phyloP scores from a whole-genome alignment of 108 stramenopile species.

The Nitzschia inconspicua region DNA sequence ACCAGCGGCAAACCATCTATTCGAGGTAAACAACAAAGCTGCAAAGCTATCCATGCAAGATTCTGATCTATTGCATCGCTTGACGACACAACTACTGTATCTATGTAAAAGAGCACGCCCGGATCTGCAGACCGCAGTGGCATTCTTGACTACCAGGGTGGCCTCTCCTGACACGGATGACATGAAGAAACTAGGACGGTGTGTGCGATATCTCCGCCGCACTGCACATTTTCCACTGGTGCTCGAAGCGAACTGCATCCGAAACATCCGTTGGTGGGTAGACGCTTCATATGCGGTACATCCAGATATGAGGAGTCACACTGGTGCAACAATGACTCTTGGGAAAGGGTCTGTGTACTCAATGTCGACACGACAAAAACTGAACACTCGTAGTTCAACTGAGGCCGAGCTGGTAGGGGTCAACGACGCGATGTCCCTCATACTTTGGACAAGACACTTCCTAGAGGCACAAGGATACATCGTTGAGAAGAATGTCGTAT shows the following conservation, averaged over 20 bases:
- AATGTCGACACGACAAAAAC: conserved; percentile 37
- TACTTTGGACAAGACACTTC: conserved; percentile 42
- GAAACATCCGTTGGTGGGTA: conserved; percentile 15
- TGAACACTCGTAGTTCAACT: conserved; percentile 39
- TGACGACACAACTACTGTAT: conserved; percentile 25
- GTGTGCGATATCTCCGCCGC: conserved; percentile 36
- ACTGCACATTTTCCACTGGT: conserved; percentile 21
- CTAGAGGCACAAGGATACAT: conserved; percentile 40
- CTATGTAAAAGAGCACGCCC: conserved; percentile 32
- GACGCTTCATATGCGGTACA: conserved; percentile 35
- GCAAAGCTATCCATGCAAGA: not conserved
- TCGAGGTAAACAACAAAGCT: conserved; percentile 23
- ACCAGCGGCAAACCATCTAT: conserved; percentile 37
- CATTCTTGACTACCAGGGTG: conserved; percentile 49
- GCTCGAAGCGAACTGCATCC: conserved; percentile 7
- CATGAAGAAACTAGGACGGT: conserved; percentile 35
- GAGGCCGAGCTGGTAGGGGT: conserved; percentile 32
- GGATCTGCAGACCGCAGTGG: conserved; percentile 33
- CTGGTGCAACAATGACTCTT: conserved; percentile 24
- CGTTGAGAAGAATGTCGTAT: conserved; percentile 22
- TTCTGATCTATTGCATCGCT: not conserved
- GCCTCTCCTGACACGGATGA: conserved; percentile 39
- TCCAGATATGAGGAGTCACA: conserved; percentile 34
- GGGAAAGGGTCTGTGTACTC: conserved; percentile 17
- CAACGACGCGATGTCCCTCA: conserved; percentile 28